A percentile compares a stretch with the other conserved stretches of the same genome.
These are phyloP conservation scores for Nicotiana otophora DNA, from an alignment of 257 asterid genomes.

Conservation along the genomic window DNA sequence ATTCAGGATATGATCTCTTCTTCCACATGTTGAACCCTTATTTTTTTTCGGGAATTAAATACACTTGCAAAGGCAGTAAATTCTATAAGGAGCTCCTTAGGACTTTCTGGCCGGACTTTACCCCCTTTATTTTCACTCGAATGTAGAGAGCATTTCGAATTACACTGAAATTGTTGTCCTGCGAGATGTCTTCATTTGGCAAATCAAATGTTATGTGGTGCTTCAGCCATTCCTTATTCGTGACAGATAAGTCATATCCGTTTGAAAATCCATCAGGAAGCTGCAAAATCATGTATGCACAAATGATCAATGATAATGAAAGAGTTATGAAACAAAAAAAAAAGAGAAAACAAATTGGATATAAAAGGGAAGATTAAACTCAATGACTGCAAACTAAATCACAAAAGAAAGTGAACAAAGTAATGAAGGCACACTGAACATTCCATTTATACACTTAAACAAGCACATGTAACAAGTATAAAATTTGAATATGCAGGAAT, in stretches of 20 bases:
- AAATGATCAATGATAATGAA: constrained; percentile 6
- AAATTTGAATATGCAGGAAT: no score
- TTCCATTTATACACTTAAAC: no score
- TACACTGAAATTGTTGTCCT: not conserved
- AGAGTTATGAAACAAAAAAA: not conserved
- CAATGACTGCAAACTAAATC: not conserved
- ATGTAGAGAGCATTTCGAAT: not conserved
- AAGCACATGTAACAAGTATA: no score
- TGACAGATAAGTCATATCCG: no score
- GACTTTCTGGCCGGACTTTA: not conserved
- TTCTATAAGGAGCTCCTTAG: not conserved
- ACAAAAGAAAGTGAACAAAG: no score
- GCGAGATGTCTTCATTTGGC: no score
- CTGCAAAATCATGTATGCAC: constrained; percentile 5
- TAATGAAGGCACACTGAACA: no score
- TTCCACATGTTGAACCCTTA: constrained; percentile 8
- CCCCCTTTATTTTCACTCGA: not conserved
- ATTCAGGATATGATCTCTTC: not conserved
- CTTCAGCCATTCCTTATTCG: no score
- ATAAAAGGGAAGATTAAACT: not conserved
- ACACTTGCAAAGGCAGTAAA: constrained; percentile 8
- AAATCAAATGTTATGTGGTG: no score
- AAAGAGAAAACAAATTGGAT: not conserved
- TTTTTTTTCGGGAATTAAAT: constrained; percentile 11
- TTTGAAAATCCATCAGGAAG: not conserved